Base-by-base conservation (phyloP, 805 yeast species). In the Starmerella stellata region DNA sequence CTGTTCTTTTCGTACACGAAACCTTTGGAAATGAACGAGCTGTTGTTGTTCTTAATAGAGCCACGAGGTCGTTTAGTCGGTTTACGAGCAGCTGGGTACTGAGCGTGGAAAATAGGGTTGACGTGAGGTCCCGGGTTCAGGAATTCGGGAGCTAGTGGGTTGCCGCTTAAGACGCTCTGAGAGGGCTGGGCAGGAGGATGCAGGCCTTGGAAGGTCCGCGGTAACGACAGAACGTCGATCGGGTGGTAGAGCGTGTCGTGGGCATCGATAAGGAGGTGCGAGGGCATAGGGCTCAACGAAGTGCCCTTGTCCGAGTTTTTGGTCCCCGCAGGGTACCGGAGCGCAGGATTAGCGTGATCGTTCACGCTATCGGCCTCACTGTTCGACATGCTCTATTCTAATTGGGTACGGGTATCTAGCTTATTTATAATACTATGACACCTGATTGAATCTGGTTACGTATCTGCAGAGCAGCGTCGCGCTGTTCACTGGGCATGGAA, bases 401-500 rank as follows among this genome's bases (percentile, higher is more conserved):
- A 9, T 13, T 16, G 36, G 30, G 29, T 11, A 17, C 16, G 13
- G 13, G 16, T 33, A 11, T 38, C 33, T n/a, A n/a, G n/a, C n/a
- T n/a, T n/a, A 23, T 31, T 34, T 35, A 36, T 18, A 38, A 16
- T 15, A 9, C 29, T 5, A 47, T 40, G 16, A 40, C 47, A 8
- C 59, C 58, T 8, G 48, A 16, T 36, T 35, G 39, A 15, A 57
- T 56, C 29, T 48, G 46, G 13, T 41, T 40, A 3, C 54, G 44
- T 14, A 57, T 36, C 4, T 39, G 38, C 11, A 40, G 27, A 8
- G 64, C 54, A n/a, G 58, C 56, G 18, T 57, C 61, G 40, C 62
- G 58, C 51, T 74, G 76, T 19, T 68, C 70, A 3, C 62, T 65
- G 1, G 77, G 74, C 16, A 74, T 56, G 3, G 55, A 55, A 4